A percentile compares a stretch with the other conserved stretches of the same genome.
Conservation (phyloP, 2,329 filamentous ascomycete species). For the Penicillium brevicompactum region DNA sequence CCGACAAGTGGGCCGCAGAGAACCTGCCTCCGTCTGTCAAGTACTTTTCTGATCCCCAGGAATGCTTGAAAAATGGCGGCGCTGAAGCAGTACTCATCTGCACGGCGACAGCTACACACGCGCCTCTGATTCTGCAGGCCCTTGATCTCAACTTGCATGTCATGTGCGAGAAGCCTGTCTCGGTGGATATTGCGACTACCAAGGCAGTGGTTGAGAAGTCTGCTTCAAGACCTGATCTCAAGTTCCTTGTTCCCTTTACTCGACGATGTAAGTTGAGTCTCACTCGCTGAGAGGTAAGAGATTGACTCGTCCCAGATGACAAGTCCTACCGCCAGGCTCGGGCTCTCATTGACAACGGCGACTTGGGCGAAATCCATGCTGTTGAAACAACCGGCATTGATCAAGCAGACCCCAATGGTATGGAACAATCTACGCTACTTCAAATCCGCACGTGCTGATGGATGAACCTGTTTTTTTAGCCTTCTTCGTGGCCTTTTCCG, state of each 20-base stretch:
- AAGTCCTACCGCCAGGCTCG: slow-evolving; percentile 13
- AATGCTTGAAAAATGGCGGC: slow-evolving; percentile 14
- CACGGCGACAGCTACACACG: slow-evolving; percentile 17
- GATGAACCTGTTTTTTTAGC: slow-evolving; percentile 13
- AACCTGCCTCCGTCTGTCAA: slow-evolving; percentile 23
- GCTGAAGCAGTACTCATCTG: slow-evolving; percentile 17
- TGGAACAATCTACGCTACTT: not conserved
- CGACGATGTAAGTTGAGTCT: slow-evolving; percentile 13
- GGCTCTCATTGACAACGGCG: slow-evolving; percentile 15
- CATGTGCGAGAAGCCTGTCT: slow-evolving; percentile 19
- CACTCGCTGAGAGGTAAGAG: not conserved
- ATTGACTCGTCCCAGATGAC: slow-evolving; percentile 10
- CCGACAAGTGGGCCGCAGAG: slow-evolving; percentile 33
- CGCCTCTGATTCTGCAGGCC: slow-evolving; percentile 16
- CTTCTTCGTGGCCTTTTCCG: slow-evolving; percentile 38
- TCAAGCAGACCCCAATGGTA: slow-evolving; percentile 17
- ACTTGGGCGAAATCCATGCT: slow-evolving; percentile 14
- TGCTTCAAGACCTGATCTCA: slow-evolving; percentile 15
- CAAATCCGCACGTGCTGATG: not conserved
- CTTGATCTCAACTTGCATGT: slow-evolving; percentile 15
- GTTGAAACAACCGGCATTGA: slow-evolving; percentile 18
- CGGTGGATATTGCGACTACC: slow-evolving; percentile 17
- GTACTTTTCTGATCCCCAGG: slow-evolving; percentile 16
- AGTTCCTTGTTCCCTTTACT: slow-evolving; percentile 18
- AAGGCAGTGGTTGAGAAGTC: slow-evolving; percentile 16